Evolutionary conservation across 495 filamentous ascomycete genomes (phyloP), one percentile per base, ranked within the genome.

Genomic region (Penicillium riverlandense): DNA sequence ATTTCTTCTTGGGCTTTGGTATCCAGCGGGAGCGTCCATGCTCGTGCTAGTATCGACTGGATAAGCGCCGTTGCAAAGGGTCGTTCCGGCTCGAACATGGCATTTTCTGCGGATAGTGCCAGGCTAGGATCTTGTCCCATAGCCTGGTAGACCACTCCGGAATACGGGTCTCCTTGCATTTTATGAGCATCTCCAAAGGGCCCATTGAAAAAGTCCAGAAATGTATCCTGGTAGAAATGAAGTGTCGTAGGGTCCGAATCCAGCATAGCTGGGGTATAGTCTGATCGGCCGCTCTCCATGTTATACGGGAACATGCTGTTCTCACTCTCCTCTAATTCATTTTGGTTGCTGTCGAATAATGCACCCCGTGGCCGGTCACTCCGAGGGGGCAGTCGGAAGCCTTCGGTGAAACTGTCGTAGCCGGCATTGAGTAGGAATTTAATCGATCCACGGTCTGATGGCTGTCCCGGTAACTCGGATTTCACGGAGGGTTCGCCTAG

Each of bases 371-470:
- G 44, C 3, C 66, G 65, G 41, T 73, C 66, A 28, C 53, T 59
- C n/a, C 62, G 57, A 4, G 69, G 69, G 15, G 69, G 69, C 6
- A 73, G 63, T 7, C 56, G 59, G 28, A 70, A 73, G 1, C 58
- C 45, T 48, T 73, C 67, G 1, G 67, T 73, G 40, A 73, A 73
- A 44, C 61, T 67, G 37, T 73, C 67, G 9, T 62, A 66, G 15
- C 69, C 69, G 29, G 62, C 63, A 52, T 73, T 73, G 0, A 73
- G 54, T n/a, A 73, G 61, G 22, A 73, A 73, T 42, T 63, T 65
- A 54, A 73, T 73, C 14, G 69, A 73, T 11, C 69, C 69, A 29
- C 69, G 67, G 48, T 73, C 65, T 1, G 63, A 70, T 4, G 62
- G 46, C 16, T 49, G 53, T 8, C 57, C 48, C 31, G 54, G 53